Conservation (phyloP, 2,329 filamentous ascomycete genomes). For the Mycosphaerelloides madeirae region DNA sequence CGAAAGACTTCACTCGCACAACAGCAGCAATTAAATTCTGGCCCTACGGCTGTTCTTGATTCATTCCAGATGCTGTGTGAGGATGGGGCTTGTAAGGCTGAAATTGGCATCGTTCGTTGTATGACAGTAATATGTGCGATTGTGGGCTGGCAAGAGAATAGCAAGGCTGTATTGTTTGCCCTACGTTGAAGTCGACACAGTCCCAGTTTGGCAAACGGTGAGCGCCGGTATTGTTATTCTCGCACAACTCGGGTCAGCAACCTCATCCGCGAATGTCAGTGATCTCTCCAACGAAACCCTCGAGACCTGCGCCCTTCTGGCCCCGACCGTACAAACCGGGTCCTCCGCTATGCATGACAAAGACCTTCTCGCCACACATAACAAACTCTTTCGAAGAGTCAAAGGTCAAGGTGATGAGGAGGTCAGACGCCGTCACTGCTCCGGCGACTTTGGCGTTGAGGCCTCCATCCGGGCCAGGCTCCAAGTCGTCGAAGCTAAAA, state of each 20-base stretch:
- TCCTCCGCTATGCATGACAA: conserved; percentile 67
- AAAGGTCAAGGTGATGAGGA: conserved; percentile 62
- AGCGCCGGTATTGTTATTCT: too few species aligned
- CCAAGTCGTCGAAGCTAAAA: conserved; percentile 25
- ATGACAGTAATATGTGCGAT: too few species aligned
- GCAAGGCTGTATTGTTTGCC: too few species aligned
- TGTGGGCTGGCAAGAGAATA: too few species aligned
- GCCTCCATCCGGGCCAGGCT: conserved; percentile 5
- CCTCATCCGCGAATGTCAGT: conserved; percentile 31
- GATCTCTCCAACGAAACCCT: conserved; percentile 67
- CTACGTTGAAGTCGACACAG: too few species aligned
- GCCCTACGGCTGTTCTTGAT: too few species aligned
- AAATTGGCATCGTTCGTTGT: too few species aligned
- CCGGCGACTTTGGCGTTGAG: conserved; percentile 21
- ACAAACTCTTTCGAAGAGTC: conserved; percentile 68
- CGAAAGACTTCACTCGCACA: too few species aligned
- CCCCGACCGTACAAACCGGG: conserved; percentile 52
- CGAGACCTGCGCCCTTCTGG: conserved; percentile 54
- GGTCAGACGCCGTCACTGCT: conserved; percentile 22
- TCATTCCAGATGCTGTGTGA: too few species aligned
- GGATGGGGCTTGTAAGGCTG: too few species aligned
- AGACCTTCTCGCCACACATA: conserved; percentile 63
- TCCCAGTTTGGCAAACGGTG: too few species aligned
- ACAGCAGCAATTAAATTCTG: too few species aligned
- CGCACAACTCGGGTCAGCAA: neutral